These are phyloP conservation scores for Cercospora citrullina DNA, from an alignment of 2,329 filamentous ascomycete species.

Conservation along the genomic window DNA sequence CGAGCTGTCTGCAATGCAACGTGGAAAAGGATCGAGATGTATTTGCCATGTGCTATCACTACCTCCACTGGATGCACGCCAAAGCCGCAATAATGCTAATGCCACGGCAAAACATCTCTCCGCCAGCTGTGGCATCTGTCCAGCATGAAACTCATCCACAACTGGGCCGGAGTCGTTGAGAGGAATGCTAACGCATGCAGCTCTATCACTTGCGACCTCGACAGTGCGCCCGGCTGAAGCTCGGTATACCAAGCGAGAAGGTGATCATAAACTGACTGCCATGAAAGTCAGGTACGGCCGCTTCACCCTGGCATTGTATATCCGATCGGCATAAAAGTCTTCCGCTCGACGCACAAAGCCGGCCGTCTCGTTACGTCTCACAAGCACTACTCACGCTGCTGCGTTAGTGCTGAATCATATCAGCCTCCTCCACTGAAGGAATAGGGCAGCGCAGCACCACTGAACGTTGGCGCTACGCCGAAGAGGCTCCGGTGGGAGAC, in stretches of 20 bases:
- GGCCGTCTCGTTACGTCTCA: not conserved
- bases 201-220: not conserved
- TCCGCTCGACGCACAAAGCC: not conserved
- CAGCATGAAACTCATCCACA: not conserved
- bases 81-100: not conserved
- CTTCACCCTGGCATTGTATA: not conserved
- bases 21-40: not conserved
- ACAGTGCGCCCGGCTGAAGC: not conserved
- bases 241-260: not conserved
- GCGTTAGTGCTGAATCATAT: constrained; percentile 1
- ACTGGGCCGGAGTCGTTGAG: not conserved
- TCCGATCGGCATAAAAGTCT: not conserved
- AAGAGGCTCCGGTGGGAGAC: not conserved
- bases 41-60: not conserved
- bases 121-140: not conserved
- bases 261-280: not conserved
- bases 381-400: not conserved
- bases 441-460: not conserved
- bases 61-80: not conserved
- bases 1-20: not conserved
- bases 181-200: not conserved
- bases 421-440: not conserved
- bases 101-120: not conserved
- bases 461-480: not conserved
- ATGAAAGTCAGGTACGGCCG: not conserved